Percentiles rank a stretch among this genome's conserved stretches.
phyloP scores from a whole-genome alignment of 2,329 filamentous ascomycete genomes.

The Didymella glomerata region DNA sequence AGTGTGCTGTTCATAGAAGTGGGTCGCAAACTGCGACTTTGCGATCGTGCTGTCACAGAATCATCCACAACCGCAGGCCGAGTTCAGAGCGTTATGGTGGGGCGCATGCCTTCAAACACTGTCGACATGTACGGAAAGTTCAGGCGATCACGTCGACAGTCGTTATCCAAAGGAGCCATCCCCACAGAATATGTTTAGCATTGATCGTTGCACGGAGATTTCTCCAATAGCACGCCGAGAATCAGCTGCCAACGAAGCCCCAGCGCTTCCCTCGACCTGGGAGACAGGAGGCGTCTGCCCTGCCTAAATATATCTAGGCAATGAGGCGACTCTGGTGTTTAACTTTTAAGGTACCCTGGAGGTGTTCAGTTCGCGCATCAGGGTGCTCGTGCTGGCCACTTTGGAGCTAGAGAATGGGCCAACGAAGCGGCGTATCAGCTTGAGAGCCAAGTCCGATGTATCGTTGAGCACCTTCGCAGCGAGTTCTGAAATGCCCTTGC shows the following conservation, averaged over 20 bases:
- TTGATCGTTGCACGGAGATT: slow-evolving; percentile 44
- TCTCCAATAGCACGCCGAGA: slow-evolving; percentile 47
- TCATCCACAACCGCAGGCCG: slow-evolving; percentile 20
- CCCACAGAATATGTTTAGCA: slow-evolving; percentile 35
- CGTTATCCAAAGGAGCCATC: slow-evolving; percentile 14
- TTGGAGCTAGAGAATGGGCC: slow-evolving; percentile 34
- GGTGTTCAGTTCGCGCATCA: slow-evolving; percentile 34
- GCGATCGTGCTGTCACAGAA: slow-evolving; percentile 19
- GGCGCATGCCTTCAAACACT: slow-evolving; percentile 17
- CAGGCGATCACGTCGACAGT: slow-evolving; percentile 16
- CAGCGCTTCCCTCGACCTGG: slow-evolving; percentile 42
- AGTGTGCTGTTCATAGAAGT: slow-evolving; percentile 17
- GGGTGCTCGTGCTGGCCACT: slow-evolving; percentile 40
- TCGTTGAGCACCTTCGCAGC: slow-evolving; percentile 37
- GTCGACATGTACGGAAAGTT: slow-evolving; percentile 12
- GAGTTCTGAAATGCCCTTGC: slow-evolving; percentile 24
- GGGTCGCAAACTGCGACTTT: slow-evolving; percentile 19
- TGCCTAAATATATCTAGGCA: slow-evolving; percentile 31
- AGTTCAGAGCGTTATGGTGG: slow-evolving; percentile 9
- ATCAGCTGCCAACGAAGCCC: slow-evolving; percentile 42
- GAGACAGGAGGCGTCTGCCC: slow-evolving; percentile 18
- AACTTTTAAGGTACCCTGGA: slow-evolving; percentile 18
- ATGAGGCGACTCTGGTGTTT: slow-evolving; percentile 18
- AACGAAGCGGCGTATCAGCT: slow-evolving; percentile 37
- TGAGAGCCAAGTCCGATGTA: slow-evolving; percentile 36